A percentile compares a stretch with the other conserved stretches of the same genome.
phyloP scores from a whole-genome alignment of 768 basidiomycete genomes.

The Boletellus ananas region DNA sequence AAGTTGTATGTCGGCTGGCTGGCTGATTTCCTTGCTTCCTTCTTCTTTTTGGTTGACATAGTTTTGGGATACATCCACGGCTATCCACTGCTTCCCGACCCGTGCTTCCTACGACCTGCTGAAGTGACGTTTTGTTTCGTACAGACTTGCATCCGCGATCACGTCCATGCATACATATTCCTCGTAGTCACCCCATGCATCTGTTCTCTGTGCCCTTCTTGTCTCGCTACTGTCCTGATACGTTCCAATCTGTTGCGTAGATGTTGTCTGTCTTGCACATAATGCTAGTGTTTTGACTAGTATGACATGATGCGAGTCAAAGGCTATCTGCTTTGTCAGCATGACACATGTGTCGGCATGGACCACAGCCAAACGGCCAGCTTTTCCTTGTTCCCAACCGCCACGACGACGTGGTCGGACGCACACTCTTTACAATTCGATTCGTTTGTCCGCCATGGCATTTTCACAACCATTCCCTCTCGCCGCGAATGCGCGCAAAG shows the following conservation, averaged over 20 bases:
- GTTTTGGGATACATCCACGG: constrained; percentile 18
- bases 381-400: constrained; percentile 20
- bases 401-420: constrained; percentile 20
- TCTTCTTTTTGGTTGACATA: constrained; percentile 19
- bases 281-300: neutral
- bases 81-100: constrained; percentile 13
- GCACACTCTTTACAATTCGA: constrained; percentile 25
- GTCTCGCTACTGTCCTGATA: constrained; percentile 12
- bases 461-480: constrained; percentile 80
- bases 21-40: constrained; percentile 1
- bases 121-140: constrained; percentile 19
- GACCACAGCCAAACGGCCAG: constrained; percentile 7
- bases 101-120: constrained; percentile 12
- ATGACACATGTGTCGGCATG: constrained; percentile 12
- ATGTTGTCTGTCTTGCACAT: constrained; percentile 17
- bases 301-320: neutral
- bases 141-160: constrained; percentile 24
- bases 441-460: constrained; percentile 42
- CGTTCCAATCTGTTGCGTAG: constrained; percentile 12
- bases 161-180: constrained; percentile 26
- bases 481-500: constrained; percentile 49
- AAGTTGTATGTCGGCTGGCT: constrained; percentile 11
- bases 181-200: constrained; percentile 19
- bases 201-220: constrained; percentile 8
- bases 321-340: constrained; percentile 23